Conservation (phyloP, 495 filamentous ascomycete species). For the Beverwykella pulmonaria region DNA sequence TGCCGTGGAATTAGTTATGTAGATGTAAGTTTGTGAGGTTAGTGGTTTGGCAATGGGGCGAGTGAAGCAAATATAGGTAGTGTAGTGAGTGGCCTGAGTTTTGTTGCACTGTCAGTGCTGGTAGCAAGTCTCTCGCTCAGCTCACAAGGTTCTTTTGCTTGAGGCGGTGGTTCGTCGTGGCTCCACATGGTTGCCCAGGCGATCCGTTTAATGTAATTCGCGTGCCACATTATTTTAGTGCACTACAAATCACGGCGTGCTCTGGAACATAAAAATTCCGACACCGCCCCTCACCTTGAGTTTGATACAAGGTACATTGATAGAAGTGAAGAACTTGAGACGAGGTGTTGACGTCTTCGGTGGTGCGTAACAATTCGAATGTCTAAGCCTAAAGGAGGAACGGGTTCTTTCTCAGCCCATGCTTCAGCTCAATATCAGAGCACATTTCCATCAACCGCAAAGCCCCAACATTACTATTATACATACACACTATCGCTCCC, state of each 20-base stretch:
- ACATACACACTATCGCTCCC: too few relatives aligned
- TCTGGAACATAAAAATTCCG: too few relatives aligned
- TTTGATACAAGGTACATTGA: too few relatives aligned
- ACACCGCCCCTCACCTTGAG: too few relatives aligned
- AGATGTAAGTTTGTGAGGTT: background rate
- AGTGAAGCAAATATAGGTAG: background rate
- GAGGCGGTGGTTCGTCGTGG: constrained; percentile 8
- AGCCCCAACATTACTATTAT: too few relatives aligned
- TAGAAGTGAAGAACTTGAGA: too few relatives aligned
- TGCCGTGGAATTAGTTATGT: background rate
- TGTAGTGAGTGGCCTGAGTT: background rate
- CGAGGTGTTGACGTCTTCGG: too few relatives aligned
- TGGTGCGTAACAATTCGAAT: too few relatives aligned
- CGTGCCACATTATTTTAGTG: background rate
- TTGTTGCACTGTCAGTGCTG: background rate
- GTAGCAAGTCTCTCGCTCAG: background rate
- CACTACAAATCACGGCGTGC: background rate
- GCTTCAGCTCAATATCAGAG: too few relatives aligned
- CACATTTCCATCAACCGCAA: too few relatives aligned
- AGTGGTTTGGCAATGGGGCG: background rate
- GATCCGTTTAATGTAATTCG: background rate
- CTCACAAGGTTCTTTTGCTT: background rate
- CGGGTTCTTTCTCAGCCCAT: too few relatives aligned
- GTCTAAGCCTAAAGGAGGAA: too few relatives aligned
- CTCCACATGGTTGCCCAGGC: constrained; percentile 4